phyloP scores from a whole-genome alignment of 768 basidiomycete species.

The Boletus edulis region DNA sequence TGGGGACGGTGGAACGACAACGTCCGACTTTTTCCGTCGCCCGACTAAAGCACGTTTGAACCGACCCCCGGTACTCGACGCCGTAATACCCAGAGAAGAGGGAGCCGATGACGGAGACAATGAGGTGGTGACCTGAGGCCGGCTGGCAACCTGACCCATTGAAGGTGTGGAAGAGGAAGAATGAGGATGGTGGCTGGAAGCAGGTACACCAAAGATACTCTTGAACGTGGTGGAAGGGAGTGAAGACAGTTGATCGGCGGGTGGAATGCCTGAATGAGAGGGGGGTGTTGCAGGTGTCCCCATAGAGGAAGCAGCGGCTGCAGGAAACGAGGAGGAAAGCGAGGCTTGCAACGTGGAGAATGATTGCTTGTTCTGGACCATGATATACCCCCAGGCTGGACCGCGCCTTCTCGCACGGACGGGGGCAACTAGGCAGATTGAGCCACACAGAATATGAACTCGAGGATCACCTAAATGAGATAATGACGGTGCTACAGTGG shows the following conservation, averaged over 20 bases:
- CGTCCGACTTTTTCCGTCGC: conserved; percentile 34
- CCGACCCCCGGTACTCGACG: conserved; percentile 24
- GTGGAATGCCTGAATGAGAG: conserved; percentile 41
- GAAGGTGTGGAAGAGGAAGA: conserved; percentile 26
- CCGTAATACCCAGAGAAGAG: conserved; percentile 20
- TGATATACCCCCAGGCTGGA: conserved; percentile 22
- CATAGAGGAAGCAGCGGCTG: conserved; percentile 42
- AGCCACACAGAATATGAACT: conserved; percentile 24
- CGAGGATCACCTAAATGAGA: conserved; percentile 29
- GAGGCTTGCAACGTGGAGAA: conserved; percentile 40
- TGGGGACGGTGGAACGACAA: conserved; percentile 16
- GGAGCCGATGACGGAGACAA: conserved; percentile 29
- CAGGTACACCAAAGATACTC: conserved; percentile 29
- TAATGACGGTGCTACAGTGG: conserved; percentile 28
- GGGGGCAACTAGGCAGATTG: conserved; percentile 17
- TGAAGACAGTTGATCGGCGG: conserved; percentile 42
- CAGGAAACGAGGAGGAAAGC: conserved; percentile 44
- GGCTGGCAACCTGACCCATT: conserved; percentile 36
- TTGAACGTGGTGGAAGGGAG: conserved; percentile 35
- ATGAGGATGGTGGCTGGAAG: conserved; percentile 23
- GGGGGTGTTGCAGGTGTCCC: conserved; percentile 35
- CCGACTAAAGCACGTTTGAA: conserved; percentile 32
- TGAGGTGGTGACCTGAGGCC: conserved; percentile 25
- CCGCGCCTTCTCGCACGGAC: conserved; percentile 17
- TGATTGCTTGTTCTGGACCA: conserved; percentile 37